A percentile compares a stretch with the other conserved stretches of the same genome.
These are phyloP conservation scores for Globisporangium heterothallicum DNA, from an alignment of 352 stramenopile species.

Conservation along the genomic window DNA sequence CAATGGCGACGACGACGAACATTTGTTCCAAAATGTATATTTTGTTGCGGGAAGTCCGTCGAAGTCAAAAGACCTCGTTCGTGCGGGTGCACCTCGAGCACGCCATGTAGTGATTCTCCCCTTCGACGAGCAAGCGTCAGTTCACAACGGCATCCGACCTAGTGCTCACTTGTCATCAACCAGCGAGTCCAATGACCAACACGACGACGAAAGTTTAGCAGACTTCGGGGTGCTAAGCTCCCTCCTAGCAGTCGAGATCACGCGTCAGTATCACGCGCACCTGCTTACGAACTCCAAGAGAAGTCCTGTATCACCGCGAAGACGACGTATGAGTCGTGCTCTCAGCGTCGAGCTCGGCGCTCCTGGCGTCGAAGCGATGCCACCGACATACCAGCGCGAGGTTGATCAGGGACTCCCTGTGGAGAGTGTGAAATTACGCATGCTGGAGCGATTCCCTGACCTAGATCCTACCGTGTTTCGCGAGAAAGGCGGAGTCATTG, in stretches of 20 bases:
- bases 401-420: constrained; percentile 44
- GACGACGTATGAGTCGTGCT: constrained; percentile 18
- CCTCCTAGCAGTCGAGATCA: constrained; percentile 32
- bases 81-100: constrained; percentile 22
- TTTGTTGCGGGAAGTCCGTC: constrained; percentile 28
- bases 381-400: constrained; percentile 30
- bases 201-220: constrained; percentile 23
- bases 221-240: constrained; percentile 38
- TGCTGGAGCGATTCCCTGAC: constrained; percentile 46
- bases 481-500: constrained; percentile 27
- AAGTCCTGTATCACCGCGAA: constrained; percentile 12
- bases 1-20: not conserved
- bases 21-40: constrained; percentile 25
- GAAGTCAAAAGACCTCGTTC: constrained; percentile 21
- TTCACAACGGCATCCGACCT: not conserved
- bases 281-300: not conserved
- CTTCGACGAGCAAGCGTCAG: not conserved
- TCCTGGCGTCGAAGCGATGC: not conserved
- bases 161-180: constrained; percentile 7
- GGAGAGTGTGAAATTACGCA: constrained; percentile 50
- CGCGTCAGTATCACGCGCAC: constrained; percentile 7
- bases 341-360: constrained; percentile 7
- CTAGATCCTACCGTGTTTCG: constrained; percentile 42
- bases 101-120: constrained; percentile 26
- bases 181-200: constrained; percentile 8